These are phyloP conservation scores for Oldenlandia corymbosa DNA, from an alignment of 257 asterid genomes.

Conservation along the genomic window DNA sequence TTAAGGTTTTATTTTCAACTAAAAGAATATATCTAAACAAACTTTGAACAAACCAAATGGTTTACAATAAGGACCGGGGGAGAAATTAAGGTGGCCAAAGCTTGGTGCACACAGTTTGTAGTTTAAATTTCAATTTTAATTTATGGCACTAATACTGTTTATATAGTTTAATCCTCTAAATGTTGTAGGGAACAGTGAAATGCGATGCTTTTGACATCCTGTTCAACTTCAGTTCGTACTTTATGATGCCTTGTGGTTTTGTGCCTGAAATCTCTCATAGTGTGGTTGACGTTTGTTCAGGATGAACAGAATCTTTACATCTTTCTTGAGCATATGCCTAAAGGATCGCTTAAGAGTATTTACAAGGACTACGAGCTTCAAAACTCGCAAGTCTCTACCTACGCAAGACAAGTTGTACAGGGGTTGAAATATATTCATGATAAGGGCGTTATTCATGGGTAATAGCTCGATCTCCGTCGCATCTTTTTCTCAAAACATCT, in stretches of 20 bases:
- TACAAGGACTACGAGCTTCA: constrained; percentile 69
- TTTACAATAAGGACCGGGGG: too few relatives aligned
- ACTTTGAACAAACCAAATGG: too few relatives aligned
- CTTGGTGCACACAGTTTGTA: too few relatives aligned
- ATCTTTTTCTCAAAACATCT: neutral
- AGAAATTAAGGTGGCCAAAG: neutral
- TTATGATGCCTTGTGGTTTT: too few relatives aligned
- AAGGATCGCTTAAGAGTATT: constrained; percentile 79
- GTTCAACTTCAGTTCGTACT: too few relatives aligned
- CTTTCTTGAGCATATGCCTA: constrained; percentile 84
- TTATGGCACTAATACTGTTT: too few relatives aligned
- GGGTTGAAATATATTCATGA: constrained; percentile 92
- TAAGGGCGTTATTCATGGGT: constrained; percentile 88
- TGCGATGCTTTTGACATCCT: neutral
- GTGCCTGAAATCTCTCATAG: constrained; percentile 3
- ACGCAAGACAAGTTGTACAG: constrained; percentile 84
- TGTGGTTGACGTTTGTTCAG: constrained; percentile 38
- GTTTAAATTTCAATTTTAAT: too few relatives aligned
- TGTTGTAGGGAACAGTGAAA: neutral
- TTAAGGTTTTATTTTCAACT: too few relatives aligned
- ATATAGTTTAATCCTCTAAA: too few relatives aligned
- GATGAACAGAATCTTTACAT: constrained; percentile 77
- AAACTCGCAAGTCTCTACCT: constrained; percentile 73
- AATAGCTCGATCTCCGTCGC: neutral
- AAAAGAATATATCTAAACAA: too few relatives aligned